These are phyloP conservation scores for Botrytis medusae DNA, from an alignment of 2,329 filamentous ascomycete genomes.

Conservation along the genomic window DNA sequence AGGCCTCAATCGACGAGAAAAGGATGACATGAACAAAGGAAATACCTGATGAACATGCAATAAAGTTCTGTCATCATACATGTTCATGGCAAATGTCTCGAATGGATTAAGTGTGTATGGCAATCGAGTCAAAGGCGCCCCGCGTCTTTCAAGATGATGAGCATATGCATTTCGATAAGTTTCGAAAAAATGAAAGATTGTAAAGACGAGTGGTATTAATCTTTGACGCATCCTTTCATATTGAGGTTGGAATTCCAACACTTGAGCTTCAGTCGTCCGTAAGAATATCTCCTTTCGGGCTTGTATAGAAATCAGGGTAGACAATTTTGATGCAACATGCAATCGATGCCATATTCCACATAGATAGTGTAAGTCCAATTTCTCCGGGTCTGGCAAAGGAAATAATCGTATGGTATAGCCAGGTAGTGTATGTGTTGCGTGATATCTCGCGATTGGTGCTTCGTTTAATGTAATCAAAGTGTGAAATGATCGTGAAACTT, in stretches of 20 bases:
- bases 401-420: conserved; percentile 61
- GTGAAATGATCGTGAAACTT: conserved; percentile 60
- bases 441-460: conserved; percentile 59
- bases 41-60: conserved; percentile 64
- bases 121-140: conserved; percentile 50
- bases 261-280: conserved; percentile 55
- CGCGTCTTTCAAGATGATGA: conserved; percentile 54
- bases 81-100: conserved; percentile 59
- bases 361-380: conserved; percentile 59
- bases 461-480: conserved; percentile 60
- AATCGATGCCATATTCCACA: conserved; percentile 66
- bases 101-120: conserved; percentile 64
- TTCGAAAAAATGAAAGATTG: conserved; percentile 68
- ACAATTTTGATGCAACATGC: conserved; percentile 62
- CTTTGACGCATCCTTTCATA: conserved; percentile 63
- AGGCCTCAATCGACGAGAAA: conserved; percentile 60
- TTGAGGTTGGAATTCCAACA: conserved; percentile 58
- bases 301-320: conserved; percentile 62
- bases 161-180: conserved; percentile 60
- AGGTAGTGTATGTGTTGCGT: conserved; percentile 59
- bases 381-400: conserved; percentile 49
- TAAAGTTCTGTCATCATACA: conserved; percentile 64
- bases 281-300: conserved; percentile 66
- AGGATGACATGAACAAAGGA: conserved; percentile 63
- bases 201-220: conserved; percentile 63